Conservation (phyloP, 2,329 filamentous ascomycete species). For the Penicillium aurantiogriseum region DNA sequence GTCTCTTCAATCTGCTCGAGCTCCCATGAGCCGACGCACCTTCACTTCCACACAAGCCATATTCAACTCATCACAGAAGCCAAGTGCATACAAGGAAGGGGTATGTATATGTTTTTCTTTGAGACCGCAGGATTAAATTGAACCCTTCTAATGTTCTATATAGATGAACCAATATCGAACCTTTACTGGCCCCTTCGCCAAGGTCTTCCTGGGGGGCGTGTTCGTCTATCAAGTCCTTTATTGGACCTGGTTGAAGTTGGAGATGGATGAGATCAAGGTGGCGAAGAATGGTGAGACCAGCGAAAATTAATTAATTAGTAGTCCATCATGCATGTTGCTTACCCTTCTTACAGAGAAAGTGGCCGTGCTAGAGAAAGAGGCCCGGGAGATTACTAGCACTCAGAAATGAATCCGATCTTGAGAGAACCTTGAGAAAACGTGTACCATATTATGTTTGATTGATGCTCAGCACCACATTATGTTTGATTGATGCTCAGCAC, state of each 20-base stretch:
- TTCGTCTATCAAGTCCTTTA: slow-evolving; percentile 51
- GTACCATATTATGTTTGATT: slow-evolving; percentile 12
- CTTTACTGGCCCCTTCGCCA: slow-evolving; percentile 46
- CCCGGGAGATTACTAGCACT: slow-evolving; percentile 31
- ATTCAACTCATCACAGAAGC: slow-evolving; percentile 7
- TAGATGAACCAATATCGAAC: slow-evolving; percentile 42
- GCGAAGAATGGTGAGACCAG: slow-evolving; percentile 38
- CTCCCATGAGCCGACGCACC: neutral
- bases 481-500: neutral
- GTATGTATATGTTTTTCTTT: slow-evolving; percentile 17
- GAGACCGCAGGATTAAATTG: neutral
- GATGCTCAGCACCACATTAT: slow-evolving; percentile 12
- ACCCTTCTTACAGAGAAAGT: slow-evolving; percentile 32
- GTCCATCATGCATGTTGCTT: neutral
- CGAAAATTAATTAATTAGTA: neutral
- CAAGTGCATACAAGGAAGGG: slow-evolving; percentile 30
- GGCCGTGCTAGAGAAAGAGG: slow-evolving; percentile 36
- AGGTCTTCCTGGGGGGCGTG: slow-evolving; percentile 49
- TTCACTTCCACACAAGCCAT: slow-evolving; percentile 10
- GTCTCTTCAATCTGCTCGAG: slow-evolving; percentile 9
- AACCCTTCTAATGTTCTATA: neutral
- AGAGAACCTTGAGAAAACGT: neutral
- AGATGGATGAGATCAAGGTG: slow-evolving; percentile 46
- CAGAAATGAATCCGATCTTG: slow-evolving; percentile 23
- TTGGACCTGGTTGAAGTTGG: slow-evolving; percentile 49